A percentile compares a stretch with the other conserved stretches of the same genome.
phyloP scores from a whole-genome alignment of 1,284 basidiomycete genomes.

The Trichosporon coremiiforme region DNA sequence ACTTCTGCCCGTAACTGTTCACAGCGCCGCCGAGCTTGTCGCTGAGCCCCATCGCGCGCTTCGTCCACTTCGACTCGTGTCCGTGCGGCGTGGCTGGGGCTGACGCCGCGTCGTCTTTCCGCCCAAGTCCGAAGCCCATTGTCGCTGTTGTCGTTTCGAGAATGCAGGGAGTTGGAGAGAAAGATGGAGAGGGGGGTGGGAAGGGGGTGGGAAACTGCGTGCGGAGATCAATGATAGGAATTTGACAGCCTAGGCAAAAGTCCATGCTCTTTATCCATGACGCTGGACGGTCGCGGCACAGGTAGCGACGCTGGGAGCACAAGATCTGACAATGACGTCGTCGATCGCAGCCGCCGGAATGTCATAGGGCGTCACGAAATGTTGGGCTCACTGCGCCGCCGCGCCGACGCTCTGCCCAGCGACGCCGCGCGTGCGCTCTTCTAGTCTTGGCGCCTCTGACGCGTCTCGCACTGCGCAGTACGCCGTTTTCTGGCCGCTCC shows the following conservation, averaged over 20 bases:
- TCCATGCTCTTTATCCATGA: not conserved
- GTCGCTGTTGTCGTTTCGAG: not conserved
- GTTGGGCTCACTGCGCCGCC: not conserved
- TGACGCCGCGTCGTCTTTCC: conserved; percentile 2
- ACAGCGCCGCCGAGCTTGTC: conserved; percentile 18
- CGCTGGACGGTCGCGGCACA: not conserved
- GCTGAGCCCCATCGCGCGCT: conserved; percentile 17
- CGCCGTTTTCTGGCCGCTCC: not conserved
- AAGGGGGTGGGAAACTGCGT: not conserved
- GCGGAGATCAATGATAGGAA: not conserved
- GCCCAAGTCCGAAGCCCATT: conserved; percentile 17
- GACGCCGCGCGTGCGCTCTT: too few species aligned
- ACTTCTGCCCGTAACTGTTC: conserved; percentile 17
- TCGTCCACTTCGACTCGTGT: conserved; percentile 13
- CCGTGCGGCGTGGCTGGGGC: conserved; percentile 12
- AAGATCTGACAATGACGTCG: conserved; percentile 12
- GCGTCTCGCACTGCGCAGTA: not conserved
- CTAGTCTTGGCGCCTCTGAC: not conserved
- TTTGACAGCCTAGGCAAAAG: not conserved
- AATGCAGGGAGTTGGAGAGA: not conserved
- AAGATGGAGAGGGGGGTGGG: too few species aligned
- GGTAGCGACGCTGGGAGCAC: conserved; percentile 3
- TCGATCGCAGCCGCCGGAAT: conserved; percentile 13
- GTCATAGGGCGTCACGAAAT: not conserved
- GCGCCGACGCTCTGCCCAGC: too few species aligned